These are phyloP conservation scores for Mimosa pudica DNA, from an alignment of 306 rosid species.

Conservation along the genomic window DNA sequence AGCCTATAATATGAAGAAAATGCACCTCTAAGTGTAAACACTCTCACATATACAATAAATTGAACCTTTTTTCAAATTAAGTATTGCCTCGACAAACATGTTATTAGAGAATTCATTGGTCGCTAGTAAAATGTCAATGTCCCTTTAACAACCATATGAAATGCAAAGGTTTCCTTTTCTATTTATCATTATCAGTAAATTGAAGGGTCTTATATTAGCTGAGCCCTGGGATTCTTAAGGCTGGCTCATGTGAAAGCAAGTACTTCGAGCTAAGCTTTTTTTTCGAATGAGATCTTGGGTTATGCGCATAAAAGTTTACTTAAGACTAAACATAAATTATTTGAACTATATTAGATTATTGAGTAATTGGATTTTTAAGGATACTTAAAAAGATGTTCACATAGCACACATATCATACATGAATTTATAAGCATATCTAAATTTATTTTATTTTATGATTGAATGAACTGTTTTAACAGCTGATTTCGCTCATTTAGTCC, in stretches of 20 bases:
- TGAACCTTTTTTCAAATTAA: neutral
- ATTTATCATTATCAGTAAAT: neutral
- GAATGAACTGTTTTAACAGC: neutral
- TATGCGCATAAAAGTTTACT: neutral
- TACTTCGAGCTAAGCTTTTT: neutral
- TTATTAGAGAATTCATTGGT: neutral
- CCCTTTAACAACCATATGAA: neutral
- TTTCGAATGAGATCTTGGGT: neutral
- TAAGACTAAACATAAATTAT: neutral
- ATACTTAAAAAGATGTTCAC: neutral
- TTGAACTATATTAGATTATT: neutral
- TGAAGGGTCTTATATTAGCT: neutral
- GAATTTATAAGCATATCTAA: neutral
- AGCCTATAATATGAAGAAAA: conserved; percentile 50
- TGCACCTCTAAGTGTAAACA: neutral
- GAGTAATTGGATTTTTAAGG: neutral
- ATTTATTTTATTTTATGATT: neutral
- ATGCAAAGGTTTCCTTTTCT: neutral
- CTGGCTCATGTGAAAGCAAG: neutral
- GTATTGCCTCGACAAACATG: neutral
- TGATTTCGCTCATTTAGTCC: neutral
- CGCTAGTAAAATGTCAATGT: neutral
- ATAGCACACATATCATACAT: no score
- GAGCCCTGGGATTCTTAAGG: neutral
- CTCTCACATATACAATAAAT: neutral